These are phyloP conservation scores for Solanum chiquidenum DNA, from an alignment of 257 asterid genomes.

Conservation along the genomic window DNA sequence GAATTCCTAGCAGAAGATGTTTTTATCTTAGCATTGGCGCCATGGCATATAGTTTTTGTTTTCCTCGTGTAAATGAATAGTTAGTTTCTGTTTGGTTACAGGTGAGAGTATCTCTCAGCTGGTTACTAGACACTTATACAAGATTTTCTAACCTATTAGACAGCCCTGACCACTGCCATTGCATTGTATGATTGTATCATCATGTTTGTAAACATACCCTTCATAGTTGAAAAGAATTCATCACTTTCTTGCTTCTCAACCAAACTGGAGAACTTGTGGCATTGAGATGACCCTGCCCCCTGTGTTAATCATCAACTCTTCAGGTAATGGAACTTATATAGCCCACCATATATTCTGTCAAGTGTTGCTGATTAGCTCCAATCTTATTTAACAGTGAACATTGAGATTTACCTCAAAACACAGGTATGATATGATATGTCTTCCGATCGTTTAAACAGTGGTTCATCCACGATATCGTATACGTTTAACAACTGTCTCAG, in stretches of 20 bases:
- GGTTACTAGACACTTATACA: slow-evolving; percentile 7
- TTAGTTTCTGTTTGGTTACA: slow-evolving; percentile 13
- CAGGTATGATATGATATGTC: not conserved
- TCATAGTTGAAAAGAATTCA: slow-evolving; percentile 5
- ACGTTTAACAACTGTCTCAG: not conserved
- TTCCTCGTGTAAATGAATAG: slow-evolving; percentile 27
- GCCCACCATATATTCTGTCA: not conserved
- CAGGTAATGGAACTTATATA: not conserved
- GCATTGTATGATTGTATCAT: slow-evolving; percentile 7
- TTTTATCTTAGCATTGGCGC: not conserved
- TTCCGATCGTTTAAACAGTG: not conserved
- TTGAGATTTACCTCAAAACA: not conserved
- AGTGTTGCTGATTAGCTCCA: not conserved
- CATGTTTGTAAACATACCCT: not conserved
- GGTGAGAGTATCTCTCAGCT: slow-evolving; percentile 17
- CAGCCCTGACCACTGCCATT: slow-evolving; percentile 9
- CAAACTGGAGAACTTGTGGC: not conserved
- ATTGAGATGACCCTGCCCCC: not conserved
- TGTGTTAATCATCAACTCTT: not conserved
- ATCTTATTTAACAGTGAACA: not conserved
- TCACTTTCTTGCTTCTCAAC: not conserved
- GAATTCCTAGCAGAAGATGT: not conserved
- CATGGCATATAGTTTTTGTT: not conserved
- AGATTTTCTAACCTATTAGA: slow-evolving; percentile 23
- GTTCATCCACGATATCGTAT: not conserved